Percentiles rank a stretch among this genome's conserved stretches.
Evolutionary conservation across 1,139 yeast species (phyloP).

Genomic region (Petasospora fabianii): DNA sequence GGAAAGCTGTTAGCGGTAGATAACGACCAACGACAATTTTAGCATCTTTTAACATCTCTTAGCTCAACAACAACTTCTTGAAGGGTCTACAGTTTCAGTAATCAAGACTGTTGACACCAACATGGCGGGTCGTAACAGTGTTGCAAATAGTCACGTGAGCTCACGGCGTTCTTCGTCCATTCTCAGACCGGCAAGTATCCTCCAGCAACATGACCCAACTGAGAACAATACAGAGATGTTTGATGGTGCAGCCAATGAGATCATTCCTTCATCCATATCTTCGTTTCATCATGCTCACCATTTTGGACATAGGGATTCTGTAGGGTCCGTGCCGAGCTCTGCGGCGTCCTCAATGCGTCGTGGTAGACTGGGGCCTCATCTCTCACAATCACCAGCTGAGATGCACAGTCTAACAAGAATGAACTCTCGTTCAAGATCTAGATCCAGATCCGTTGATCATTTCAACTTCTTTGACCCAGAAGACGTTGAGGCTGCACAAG

Average conservation of each 20-base stretch:
- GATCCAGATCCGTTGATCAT: constrained; percentile 28
- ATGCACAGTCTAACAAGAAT: constrained; percentile 23
- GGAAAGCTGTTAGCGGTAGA: background rate
- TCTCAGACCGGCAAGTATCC: constrained; percentile 17
- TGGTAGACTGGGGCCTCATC: constrained; percentile 18
- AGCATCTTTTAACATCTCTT: too few species aligned
- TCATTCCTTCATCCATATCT: constrained; percentile 85
- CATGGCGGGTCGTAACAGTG: background rate
- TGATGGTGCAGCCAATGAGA: constrained; percentile 87
- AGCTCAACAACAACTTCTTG: too few species aligned
- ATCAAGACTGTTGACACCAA: background rate
- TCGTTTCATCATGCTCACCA: constrained; percentile 76
- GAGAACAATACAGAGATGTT: constrained; percentile 58
- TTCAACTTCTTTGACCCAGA: constrained; percentile 81
- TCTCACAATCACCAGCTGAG: constrained; percentile 24
- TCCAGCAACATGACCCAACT: constrained; percentile 22
- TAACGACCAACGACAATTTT: too few species aligned
- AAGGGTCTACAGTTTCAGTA: too few species aligned
- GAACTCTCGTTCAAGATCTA: constrained; percentile 31
- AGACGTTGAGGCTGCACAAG: constrained; percentile 83
- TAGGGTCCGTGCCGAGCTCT: constrained; percentile 27
- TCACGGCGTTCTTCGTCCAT: constrained; percentile 20
- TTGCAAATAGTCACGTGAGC: constrained; percentile 1
- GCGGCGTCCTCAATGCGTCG: constrained; percentile 30
- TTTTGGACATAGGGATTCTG: constrained; percentile 34